Conservation (phyloP, 2,329 filamentous ascomycete species). For the Verticillium alfalfae region DNA sequence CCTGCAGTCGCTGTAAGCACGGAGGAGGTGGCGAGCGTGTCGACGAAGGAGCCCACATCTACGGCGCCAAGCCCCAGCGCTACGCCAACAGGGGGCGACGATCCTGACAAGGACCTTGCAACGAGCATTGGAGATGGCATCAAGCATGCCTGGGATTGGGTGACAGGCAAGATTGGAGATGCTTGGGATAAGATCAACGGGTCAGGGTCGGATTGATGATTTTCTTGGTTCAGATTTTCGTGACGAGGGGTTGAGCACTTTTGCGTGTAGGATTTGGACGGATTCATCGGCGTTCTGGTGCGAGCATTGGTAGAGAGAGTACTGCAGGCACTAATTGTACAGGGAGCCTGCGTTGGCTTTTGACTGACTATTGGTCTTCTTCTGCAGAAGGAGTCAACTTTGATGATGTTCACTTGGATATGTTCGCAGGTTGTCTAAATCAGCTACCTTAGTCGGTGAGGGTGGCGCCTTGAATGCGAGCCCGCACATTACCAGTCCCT, state of each 20-base stretch:
- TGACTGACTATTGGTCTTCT: too few species aligned
- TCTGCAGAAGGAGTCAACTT: too few species aligned
- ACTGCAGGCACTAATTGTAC: neutral
- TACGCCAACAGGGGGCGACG: constrained; percentile 16
- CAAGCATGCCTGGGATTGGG: constrained; percentile 44
- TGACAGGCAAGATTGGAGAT: constrained; percentile 39
- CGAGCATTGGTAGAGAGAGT: neutral
- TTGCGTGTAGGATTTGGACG: neutral
- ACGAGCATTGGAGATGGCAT: constrained; percentile 26
- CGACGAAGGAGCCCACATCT: constrained; percentile 10
- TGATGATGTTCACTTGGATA: too few species aligned
- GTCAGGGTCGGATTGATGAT: constrained; percentile 4
- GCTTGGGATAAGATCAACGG: constrained; percentile 39
- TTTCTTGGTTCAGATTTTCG: neutral
- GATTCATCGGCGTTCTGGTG: neutral
- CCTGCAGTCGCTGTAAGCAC: constrained; percentile 4
- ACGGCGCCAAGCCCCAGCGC: constrained; percentile 4
- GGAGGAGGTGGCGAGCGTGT: constrained; percentile 9
- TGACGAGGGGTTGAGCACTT: neutral
- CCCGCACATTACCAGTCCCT: too few species aligned
- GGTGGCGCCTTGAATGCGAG: too few species aligned
- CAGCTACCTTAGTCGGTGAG: too few species aligned
- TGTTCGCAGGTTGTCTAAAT: too few species aligned
- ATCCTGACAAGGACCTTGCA: constrained; percentile 20
- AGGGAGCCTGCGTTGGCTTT: too few species aligned